Evolutionary conservation across 331 rosid species (phyloP).

Genomic region (Prunus yedoensis): DNA sequence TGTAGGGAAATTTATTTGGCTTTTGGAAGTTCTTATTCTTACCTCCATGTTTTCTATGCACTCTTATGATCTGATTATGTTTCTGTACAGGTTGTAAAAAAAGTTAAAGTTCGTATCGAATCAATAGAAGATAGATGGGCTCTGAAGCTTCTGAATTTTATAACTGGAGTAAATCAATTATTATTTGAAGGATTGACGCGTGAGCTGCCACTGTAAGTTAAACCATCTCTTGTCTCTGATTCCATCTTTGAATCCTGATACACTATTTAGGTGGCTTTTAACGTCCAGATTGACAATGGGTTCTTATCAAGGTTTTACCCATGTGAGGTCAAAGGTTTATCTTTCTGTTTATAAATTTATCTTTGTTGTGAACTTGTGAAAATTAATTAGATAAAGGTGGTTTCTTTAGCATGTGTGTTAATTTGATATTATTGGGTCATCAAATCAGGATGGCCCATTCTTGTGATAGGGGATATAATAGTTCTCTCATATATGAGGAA

Average conservation of each 20-base stretch:
- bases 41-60: constrained; percentile 1
- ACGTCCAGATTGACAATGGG: not conserved
- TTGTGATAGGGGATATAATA: not conserved
- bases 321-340: not conserved
- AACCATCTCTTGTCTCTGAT: not conserved
- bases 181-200: constrained; percentile 76
- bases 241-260: not conserved
- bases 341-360: not conserved
- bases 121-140: constrained; percentile 72
- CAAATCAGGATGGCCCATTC: not conserved
- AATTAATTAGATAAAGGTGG: not conserved
- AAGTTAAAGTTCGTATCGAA: constrained; percentile 43
- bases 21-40: not conserved
- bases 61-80: constrained; percentile 3
- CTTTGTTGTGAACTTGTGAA: not conserved
- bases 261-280: not conserved
- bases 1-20: not conserved
- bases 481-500: not conserved
- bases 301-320: not conserved
- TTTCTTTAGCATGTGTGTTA: not conserved
- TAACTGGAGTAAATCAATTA: constrained; percentile 64
- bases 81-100: constrained; percentile 55
- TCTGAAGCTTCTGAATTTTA: constrained; percentile 62
- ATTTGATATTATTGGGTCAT: constrained; percentile 8
- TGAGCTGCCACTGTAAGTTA: constrained; percentile 79